Conservation (phyloP, 169 alveolate species). For the Cyclospora cayetanensis region DNA sequence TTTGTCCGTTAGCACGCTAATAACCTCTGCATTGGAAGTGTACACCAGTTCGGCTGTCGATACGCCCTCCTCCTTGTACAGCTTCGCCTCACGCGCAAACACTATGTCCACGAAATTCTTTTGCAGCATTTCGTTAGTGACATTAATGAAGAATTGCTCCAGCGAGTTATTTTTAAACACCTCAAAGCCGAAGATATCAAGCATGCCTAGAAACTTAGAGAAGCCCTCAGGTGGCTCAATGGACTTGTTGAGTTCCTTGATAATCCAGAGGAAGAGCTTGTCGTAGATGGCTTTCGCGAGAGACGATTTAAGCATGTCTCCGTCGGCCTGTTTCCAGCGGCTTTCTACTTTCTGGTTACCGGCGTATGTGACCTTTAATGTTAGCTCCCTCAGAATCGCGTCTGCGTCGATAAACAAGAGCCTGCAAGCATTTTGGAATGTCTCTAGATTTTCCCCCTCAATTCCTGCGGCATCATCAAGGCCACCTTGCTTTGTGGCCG, state of each 20-base stretch:
- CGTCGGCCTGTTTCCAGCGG: slow-evolving; percentile 87
- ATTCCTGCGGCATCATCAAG: slow-evolving; percentile 90
- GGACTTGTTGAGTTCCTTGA: slow-evolving; percentile 92
- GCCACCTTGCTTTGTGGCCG: slow-evolving; percentile 87
- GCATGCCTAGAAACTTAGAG: slow-evolving; percentile 84
- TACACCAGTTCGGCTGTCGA: slow-evolving; percentile 69
- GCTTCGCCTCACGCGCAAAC: slow-evolving; percentile 69
- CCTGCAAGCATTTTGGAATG: slow-evolving; percentile 84
- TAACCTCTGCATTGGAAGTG: slow-evolving; percentile 71
- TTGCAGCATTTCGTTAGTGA: slow-evolving; percentile 97
- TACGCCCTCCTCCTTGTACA: slow-evolving; percentile 73
- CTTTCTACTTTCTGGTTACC: slow-evolving; percentile 88
- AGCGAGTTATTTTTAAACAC: slow-evolving; percentile 95
- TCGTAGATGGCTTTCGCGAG: slow-evolving; percentile 96
- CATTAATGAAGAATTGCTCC: slow-evolving; percentile 98
- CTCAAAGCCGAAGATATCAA: slow-evolving; percentile 99
- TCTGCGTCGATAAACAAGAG: slow-evolving; percentile 85
- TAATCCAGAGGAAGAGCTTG: slow-evolving; percentile 95
- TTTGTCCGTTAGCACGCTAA: slow-evolving; percentile 76
- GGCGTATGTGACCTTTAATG: slow-evolving; percentile 85
- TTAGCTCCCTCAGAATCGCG: slow-evolving; percentile 81
- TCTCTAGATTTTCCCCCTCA: slow-evolving; percentile 77
- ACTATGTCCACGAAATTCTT: slow-evolving; percentile 90
- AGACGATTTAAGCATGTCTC: slow-evolving; percentile 89
- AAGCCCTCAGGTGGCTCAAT: slow-evolving; percentile 91